Evolutionary conservation across 225 moss, liverwort and hornwort genomes (phyloP).

Genomic region (Marchantia polymorpha): DNA sequence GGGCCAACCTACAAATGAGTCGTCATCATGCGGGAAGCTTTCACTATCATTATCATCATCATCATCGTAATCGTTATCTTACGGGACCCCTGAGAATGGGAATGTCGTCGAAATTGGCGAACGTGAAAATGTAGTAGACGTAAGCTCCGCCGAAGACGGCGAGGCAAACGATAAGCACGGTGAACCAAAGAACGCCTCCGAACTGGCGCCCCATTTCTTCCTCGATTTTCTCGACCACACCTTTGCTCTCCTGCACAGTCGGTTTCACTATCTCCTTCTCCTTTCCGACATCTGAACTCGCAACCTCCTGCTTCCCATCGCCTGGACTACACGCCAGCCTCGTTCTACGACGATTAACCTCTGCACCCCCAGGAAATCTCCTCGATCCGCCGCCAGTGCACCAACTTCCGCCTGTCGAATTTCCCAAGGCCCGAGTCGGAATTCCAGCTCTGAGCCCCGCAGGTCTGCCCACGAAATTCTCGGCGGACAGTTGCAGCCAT

Average conservation of each 20-base stretch:
- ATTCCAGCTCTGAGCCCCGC: too few species aligned
- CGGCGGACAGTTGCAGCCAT: too few species aligned
- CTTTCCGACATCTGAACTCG: too few species aligned
- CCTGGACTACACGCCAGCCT: background rate
- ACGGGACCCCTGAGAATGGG: conserved; percentile 69
- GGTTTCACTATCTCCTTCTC: background rate
- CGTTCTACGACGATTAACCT: background rate
- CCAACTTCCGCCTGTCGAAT: too few species aligned
- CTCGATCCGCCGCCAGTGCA: too few species aligned
- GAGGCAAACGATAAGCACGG: conserved; percentile 54
- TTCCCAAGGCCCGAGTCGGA: too few species aligned
- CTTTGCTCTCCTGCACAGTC: conserved; percentile 11
- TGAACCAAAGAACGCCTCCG: conserved; percentile 75
- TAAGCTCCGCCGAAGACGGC: conserved; percentile 82
- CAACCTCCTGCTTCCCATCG: background rate
- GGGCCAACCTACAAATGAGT: too few species aligned
- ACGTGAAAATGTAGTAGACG: conserved; percentile 67
- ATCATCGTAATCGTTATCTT: too few species aligned
- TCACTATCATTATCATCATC: too few species aligned
- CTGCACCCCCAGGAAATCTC: too few species aligned
- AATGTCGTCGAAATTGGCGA: conserved; percentile 75
- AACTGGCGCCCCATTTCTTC: conserved; percentile 62
- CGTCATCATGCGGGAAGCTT: too few species aligned
- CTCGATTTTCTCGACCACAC: conserved; percentile 59
- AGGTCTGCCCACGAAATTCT: too few species aligned